Percentiles rank a stretch among this genome's conserved stretches.
Conservation (phyloP, 1,284 basidiomycete genomes). For the Sporisorium scitamineum region DNA sequence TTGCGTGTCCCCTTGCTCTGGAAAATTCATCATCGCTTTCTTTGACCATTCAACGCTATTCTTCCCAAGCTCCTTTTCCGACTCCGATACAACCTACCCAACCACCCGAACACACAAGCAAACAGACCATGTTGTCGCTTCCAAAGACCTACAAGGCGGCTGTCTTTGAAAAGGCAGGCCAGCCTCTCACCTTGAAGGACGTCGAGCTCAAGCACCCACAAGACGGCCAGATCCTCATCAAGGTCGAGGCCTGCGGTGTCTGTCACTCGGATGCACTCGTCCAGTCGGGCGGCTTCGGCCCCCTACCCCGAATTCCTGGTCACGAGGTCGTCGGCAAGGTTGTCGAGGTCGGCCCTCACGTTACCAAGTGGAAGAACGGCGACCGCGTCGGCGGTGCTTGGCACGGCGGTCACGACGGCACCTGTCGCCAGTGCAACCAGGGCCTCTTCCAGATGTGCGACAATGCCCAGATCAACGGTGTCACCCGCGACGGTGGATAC, state of each 20-base stretch:
- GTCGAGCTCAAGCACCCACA: conserved; percentile 92
- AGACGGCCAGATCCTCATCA: conserved; percentile 90
- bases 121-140: conserved; percentile 32
- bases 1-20: no score
- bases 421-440: conserved; percentile 63
- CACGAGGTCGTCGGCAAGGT: conserved; percentile 66
- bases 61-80: no score
- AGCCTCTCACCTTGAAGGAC: conserved; percentile 87
- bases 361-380: conserved; percentile 56
- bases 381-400: conserved; percentile 66
- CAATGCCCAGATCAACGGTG: conserved; percentile 53
- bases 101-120: neutral
- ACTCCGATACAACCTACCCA: neutral
- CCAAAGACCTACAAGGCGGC: conserved; percentile 75
- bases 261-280: conserved; percentile 79
- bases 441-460: conserved; percentile 62
- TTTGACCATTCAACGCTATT: no score
- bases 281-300: conserved; percentile 25
- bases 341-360: conserved; percentile 55
- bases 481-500: conserved; percentile 58
- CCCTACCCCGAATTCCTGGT: conserved; percentile 57
- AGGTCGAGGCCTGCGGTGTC: conserved; percentile 91
- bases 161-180: conserved; percentile 91
- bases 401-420: conserved; percentile 62
- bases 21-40: neutral